Evolutionary conservation across 345 rosid genomes (phyloP), one percentile per base, ranked within the genome.

Genomic region (Clausena lansium): DNA sequence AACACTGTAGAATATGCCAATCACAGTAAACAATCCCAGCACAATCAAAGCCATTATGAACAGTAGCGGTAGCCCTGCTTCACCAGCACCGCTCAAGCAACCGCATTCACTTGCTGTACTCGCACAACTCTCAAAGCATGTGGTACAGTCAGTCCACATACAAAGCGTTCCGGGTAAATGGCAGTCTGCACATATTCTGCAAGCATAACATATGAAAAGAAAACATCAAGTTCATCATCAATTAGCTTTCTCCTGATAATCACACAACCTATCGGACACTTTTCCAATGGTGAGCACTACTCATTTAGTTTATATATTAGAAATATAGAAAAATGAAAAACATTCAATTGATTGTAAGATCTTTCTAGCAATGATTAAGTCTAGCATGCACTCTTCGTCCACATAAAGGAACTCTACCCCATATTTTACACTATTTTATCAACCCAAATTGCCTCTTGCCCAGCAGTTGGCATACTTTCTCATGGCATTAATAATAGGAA

Each of bases 121-220:
- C 69, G 98, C 98, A 85, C 98, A 94, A 70, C 95, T 87, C 85
- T 97, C 99, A 65, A 94, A 90, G 88, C 99, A 97, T 45, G 98
- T 89, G 7, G 99, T 94, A 79, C 99, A 97, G 87, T 97, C 99
- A 45, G 97, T 94, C 98, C 99, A 97, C 94, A 97, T 88, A 70
- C 99, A 97, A 57, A 97, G 88, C 11, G 99, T 97, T 45, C 99
- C 98, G 10, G 99, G 98, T 77, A 97, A 85, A 88, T 97, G 99
- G 75, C 99, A 97, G 85, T 97, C 99, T 9, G 98, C 92, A 87
- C 99, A 97, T 75, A 97, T 80, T 76, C 99, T 97, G 93, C 90
- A 81, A 67, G 27, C 85, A 63, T 17, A 54, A 76, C 61, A 52
- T 7, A 39, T n/a, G 35, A 66, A 62, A 15, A 52, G 14, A 24